Evolutionary conservation across 768 basidiomycete genomes (phyloP), one percentile per base, ranked within the genome.

Genomic region (Naganishia kalamii): DNA sequence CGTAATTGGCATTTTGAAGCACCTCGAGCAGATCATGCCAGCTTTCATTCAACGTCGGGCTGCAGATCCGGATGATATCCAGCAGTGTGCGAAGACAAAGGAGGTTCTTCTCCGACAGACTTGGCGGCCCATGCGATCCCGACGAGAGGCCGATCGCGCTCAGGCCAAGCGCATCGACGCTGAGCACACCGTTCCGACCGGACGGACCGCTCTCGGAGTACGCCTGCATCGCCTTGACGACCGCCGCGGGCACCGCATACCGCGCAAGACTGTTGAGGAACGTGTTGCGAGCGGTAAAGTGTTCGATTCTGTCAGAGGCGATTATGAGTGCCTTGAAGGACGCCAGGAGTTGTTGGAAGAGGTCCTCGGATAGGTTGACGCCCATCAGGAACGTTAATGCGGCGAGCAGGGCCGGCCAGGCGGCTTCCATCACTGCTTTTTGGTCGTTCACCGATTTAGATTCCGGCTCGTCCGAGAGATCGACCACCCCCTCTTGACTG

Each of bases 11-110:
- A 69, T 92, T 97, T 79, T 97, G 94, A 25, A 98, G 79, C 0
- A 88, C 86, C 72, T 97, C 93, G 60, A 98, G 81, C 10, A 97
- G 84, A 48, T 87, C 83, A 75, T 90, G 94, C 94, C 94, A 98
- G 66, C 88, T 90, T 35, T 65, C 86, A 84, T n/a, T 87, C 91
- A 6, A 96, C 83, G 63, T 87, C 88, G 0, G 89, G 89, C 0
- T 90, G 88, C 10, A 97, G 82, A 75, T 89, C 29, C 90, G 79
- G 0, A 89, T 86, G 67, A 87, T 87, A 0, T 84, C 82, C 8
- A 96, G 81, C 62, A 92, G 80, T 1, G 89, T 87, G 69, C 90
- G 90, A 60, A 97, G 78, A 75, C 94, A 98, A 0, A 90, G 88
- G 69, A 96, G 81, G 71, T 99, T 99, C 30, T 92, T 82, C 70